Base-by-base conservation (phyloP, 208 protist genomes). In the Leishmania amazonensis region DNA sequence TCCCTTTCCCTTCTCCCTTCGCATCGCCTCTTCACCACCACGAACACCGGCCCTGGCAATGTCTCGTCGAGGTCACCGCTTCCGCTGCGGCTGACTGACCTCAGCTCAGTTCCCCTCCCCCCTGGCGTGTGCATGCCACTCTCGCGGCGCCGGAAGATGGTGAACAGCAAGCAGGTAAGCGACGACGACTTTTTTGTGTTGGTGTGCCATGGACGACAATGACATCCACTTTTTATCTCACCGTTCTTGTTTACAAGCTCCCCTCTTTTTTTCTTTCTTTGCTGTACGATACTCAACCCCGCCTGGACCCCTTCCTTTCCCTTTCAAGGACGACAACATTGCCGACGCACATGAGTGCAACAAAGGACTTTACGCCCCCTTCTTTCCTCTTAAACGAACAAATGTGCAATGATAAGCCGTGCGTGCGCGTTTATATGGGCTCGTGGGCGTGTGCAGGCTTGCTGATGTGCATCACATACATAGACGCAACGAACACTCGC, bases 191-290 rank as follows among this genome's bases (percentile, higher is more conserved):
- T 8, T 47, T 47, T n/a, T 47, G 65, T 71, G 38, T 28, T 71
- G 35, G 38, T 47, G 65, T 45, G 65, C 65, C 38, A 28, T 71
- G 35, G 38, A 71, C 38, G 65, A 15, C 38, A 45, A n/a, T 45
- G 65, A 28, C 38, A 71, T 71, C 38, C 65, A 71, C 38, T 71
- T 71, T 71, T 40, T 67, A 6, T 71, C 65, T 45, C 65, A 5
- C 65, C 15, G 60, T 77, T 72, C 84, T 72, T 81, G 15, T 78
- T 79, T 78, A 71, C 24, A 24, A 5, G 11, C 3, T 47, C 54
- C 38, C 38, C 35, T 72, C 76, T 85, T 28, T 28, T 53, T 80
- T 71, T 74, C 11, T 24, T 13, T 72, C 42, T 74, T 31, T 45
- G 65, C 35, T 71, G 65, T 71, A 45, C 19, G 65, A 71, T n/a